Base-by-base conservation (phyloP, 768 basidiomycete species). In the Hydnomerulius pinastri region DNA sequence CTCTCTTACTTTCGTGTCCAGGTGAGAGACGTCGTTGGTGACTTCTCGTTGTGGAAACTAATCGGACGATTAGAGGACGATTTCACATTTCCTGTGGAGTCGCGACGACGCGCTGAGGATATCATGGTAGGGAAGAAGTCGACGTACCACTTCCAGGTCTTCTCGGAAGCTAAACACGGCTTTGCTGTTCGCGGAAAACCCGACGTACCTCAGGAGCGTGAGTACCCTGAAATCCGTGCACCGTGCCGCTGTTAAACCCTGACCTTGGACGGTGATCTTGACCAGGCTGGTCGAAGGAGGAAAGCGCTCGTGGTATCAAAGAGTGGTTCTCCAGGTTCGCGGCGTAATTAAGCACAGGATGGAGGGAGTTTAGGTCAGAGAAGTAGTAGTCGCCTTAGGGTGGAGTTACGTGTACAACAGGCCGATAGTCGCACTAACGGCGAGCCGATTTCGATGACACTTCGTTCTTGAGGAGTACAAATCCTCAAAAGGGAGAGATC, bases 221-320 rank as follows among this genome's bases (percentile, higher is more conserved):
- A n/a, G 64, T 56, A 4, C 25, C 1, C 27, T 8, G 30, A n/a
- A n/a, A n/a, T n/a, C n/a, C n/a, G n/a, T n/a, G n/a, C n/a, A 3
- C 23, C 17, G 4, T 28, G 17, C 3, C 25, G 6, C 8, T 10
- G 18, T 9, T 17, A 28, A n/a, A 18, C 15, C 6, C 23, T 28
- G n/a, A 8, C 6, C 18, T 37, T 27, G 10, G 10, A n/a, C 24
- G 32, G 25, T 12, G 12, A 7, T 35, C 28, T 30, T 38, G 23
- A 38, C 12, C 42, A 83, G 80, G 80, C 17, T 82, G 79, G 80
- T 78, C 78, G 4, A 82, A 81, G 61, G 81, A 83, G 48, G 77
- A 82, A 49, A 76, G 77, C 13, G 80, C 80, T 2, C 68, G 72
- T 2, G 73, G 75, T 21, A 68, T 81, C 30, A 59, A 73, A 10